Percentiles rank a stretch among this genome's conserved stretches.
Conservation (phyloP, 1,284 basidiomycete genomes). For the Fomes fomentarius region DNA sequence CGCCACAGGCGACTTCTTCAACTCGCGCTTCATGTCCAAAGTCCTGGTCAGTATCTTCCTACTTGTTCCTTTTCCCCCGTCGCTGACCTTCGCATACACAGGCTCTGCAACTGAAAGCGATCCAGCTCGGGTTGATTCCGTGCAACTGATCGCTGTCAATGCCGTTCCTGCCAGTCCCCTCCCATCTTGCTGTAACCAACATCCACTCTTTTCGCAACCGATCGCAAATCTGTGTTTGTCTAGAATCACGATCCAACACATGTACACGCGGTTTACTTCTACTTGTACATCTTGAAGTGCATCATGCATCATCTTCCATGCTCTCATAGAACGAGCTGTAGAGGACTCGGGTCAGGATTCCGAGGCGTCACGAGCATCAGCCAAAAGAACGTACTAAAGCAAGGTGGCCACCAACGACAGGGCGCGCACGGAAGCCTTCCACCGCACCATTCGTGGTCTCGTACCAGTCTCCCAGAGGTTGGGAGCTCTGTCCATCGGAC, state of each 20-base stretch:
- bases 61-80: not conserved
- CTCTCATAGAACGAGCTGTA: too few species aligned
- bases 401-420: conserved; percentile 64
- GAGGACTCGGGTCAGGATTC: too few species aligned
- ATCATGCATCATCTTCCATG: too few species aligned
- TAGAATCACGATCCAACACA: too few species aligned
- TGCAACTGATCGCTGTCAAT: not conserved
- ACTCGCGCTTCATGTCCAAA: conserved; percentile 37
- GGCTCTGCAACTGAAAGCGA: conserved; percentile 21
- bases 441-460: conserved; percentile 50
- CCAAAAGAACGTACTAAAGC: conserved; percentile 36
- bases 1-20: conserved; percentile 37
- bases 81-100: not conserved
- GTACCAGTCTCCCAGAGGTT: conserved; percentile 65
- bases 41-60: conserved; percentile 33
- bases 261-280: too few species aligned
- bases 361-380: too few species aligned
- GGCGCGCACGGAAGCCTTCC: conserved; percentile 50
- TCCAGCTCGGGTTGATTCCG: conserved; percentile 9
- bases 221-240: too few species aligned
- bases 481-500: conserved; percentile 49
- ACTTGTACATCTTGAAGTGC: too few species aligned
- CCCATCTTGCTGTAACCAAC: too few species aligned
- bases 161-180: not conserved
- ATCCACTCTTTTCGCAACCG: too few species aligned